phyloP scores from a whole-genome alignment of 176 grass and related monocot genomes.

The Neostapfia colusana region DNA sequence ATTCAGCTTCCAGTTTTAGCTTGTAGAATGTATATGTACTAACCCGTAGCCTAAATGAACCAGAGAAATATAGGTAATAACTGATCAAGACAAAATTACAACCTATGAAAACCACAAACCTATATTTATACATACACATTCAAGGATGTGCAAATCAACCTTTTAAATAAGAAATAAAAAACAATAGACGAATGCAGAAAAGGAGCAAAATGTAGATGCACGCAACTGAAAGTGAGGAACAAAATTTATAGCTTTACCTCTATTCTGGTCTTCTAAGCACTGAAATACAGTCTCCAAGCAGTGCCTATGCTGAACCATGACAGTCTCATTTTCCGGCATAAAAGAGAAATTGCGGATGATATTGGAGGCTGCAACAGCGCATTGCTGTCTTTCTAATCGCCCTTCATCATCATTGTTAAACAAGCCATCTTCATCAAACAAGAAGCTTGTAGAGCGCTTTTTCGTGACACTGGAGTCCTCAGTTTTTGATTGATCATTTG shows the following conservation, averaged over 20 bases:
- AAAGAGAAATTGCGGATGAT: constrained; percentile 99
- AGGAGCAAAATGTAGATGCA: too few relatives aligned
- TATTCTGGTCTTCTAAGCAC: constrained; percentile 88
- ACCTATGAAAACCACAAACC: neutral
- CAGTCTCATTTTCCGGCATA: constrained; percentile 94
- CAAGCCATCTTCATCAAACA: constrained; percentile 88
- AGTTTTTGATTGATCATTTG: constrained; percentile 52
- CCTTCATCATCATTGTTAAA: constrained; percentile 97
- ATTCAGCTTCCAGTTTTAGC: constrained; percentile 15
- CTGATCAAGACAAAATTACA: neutral
- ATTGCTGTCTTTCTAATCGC: constrained; percentile 75
- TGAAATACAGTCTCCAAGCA: constrained; percentile 97
- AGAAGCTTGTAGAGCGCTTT: constrained; percentile 63
- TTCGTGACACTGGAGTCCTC: constrained; percentile 51
- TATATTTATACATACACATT: constrained; percentile 3
- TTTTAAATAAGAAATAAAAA: neutral
- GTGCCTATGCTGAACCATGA: constrained; percentile 97
- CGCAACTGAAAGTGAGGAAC: too few relatives aligned
- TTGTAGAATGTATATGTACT: neutral
- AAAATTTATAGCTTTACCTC: constrained; percentile 56
- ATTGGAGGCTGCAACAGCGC: constrained; percentile 92
- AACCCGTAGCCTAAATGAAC: constrained; percentile 20
- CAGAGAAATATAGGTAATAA: neutral
- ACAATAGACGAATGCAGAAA: constrained; percentile 18
- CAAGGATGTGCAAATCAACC: neutral